phyloP scores from a whole-genome alignment of 106 monocot species.

The Dendrobium huoshanense region DNA sequence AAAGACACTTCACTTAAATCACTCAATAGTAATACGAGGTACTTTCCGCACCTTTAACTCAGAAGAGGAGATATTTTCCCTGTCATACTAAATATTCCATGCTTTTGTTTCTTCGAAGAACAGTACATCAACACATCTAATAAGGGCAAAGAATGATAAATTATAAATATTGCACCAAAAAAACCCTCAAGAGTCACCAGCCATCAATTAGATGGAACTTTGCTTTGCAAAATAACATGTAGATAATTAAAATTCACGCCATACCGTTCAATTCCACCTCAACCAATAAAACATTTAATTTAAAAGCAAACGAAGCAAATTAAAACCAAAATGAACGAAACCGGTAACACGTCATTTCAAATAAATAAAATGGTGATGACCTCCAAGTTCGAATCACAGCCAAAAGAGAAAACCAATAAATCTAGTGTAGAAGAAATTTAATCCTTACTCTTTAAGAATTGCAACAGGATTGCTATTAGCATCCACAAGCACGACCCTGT shows the following conservation, averaged over 20 bases:
- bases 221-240: background rate
- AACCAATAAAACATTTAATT: background rate
- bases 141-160: background rate
- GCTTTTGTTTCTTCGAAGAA: no score
- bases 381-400: background rate
- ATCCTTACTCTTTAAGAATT: conserved; percentile 61
- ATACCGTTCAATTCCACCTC: no score
- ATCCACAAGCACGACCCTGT: conserved; percentile 48
- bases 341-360: background rate
- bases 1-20: no score
- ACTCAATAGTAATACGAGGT: no score
- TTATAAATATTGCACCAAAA: background rate
- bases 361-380: background rate
- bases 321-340: background rate
- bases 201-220: background rate
- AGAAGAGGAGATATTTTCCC: no score
- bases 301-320: background rate
- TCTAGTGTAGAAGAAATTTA: background rate
- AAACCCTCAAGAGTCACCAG: background rate
- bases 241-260: background rate
- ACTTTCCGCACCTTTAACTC: no score
- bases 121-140: no score
- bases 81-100: no score
- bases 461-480: conserved; percentile 37
- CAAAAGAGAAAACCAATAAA: background rate